These are phyloP conservation scores for Pezicula carpinea DNA, from an alignment of 2,329 filamentous ascomycete genomes.

Conservation along the genomic window DNA sequence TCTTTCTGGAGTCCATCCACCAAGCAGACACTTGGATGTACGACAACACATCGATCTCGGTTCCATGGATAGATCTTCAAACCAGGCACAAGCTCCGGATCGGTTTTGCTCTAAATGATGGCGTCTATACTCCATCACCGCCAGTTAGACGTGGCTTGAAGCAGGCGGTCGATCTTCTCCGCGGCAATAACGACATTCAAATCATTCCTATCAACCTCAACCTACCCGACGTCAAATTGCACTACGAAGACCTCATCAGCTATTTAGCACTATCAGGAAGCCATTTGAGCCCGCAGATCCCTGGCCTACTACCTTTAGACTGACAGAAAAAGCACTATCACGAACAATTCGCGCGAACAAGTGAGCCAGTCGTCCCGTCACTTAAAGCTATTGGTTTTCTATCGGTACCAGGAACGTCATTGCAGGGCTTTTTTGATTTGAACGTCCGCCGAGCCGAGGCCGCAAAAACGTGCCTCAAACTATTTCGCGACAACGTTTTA, in stretches of 20 bases:
- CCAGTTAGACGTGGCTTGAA: slow-evolving; percentile 41
- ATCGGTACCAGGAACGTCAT: slow-evolving; percentile 12
- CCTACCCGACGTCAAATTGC: slow-evolving; percentile 40
- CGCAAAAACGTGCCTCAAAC: slow-evolving; percentile 19
- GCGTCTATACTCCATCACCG: slow-evolving; percentile 43
- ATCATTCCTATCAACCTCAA: slow-evolving; percentile 55
- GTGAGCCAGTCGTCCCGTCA: slow-evolving; percentile 45
- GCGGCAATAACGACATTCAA: slow-evolving; percentile 37
- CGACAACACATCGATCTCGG: slow-evolving; percentile 27
- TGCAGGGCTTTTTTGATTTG: slow-evolving; percentile 22
- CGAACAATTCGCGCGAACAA: slow-evolving; percentile 38
- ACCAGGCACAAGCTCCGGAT: slow-evolving; percentile 13
- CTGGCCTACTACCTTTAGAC: slow-evolving; percentile 36
- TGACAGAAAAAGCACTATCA: slow-evolving; percentile 43
- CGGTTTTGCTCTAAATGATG: slow-evolving; percentile 36
- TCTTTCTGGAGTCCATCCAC: slow-evolving; percentile 42
- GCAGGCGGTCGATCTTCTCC: slow-evolving; percentile 33
- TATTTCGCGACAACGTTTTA: slow-evolving; percentile 27
- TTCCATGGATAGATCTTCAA: slow-evolving; percentile 8
- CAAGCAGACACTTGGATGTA: slow-evolving; percentile 41
- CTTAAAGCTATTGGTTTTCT: slow-evolving; percentile 34
- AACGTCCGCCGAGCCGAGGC: slow-evolving; percentile 22
- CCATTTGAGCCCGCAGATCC: slow-evolving; percentile 15
- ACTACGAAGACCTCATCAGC: slow-evolving; percentile 43
- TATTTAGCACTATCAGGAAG: slow-evolving; percentile 14